A percentile compares a stretch with the other conserved stretches of the same genome.
Evolutionary conservation across 179 eudicot genomes (phyloP).

Genomic region (Nepenthes alata): DNA sequence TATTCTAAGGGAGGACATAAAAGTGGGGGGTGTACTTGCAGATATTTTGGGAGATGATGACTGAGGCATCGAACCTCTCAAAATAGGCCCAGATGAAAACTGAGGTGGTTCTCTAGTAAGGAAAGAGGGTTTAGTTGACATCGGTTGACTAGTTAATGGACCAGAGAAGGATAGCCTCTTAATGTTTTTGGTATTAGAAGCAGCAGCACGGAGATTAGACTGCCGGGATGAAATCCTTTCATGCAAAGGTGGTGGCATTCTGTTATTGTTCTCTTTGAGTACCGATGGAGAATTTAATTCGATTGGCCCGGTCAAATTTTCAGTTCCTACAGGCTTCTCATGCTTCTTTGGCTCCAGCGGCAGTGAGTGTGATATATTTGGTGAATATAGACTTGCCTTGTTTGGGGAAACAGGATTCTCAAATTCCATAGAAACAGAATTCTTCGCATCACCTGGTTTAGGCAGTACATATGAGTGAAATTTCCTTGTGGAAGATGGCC

Average conservation of each 20-base stretch:
- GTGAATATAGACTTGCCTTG: slow-evolving; percentile 22
- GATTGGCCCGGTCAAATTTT: slow-evolving; percentile 32
- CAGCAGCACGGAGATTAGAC: slow-evolving; percentile 17
- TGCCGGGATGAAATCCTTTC: slow-evolving; percentile 27
- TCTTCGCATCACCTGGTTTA: slow-evolving; percentile 49
- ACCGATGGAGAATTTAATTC: slow-evolving; percentile 26
- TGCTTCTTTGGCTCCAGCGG: slow-evolving; percentile 37
- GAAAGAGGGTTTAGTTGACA: slow-evolving; percentile 29
- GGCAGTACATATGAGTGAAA: slow-evolving; percentile 65
- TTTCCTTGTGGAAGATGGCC: slow-evolving; percentile 45
- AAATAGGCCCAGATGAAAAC: slow-evolving; percentile 55
- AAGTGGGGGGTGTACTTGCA: slow-evolving; percentile 39
- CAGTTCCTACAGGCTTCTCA: slow-evolving; percentile 25
- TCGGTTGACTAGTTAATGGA: slow-evolving; percentile 51
- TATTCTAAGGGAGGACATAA: slow-evolving; percentile 58
- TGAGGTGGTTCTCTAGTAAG: slow-evolving; percentile 27
- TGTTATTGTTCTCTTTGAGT: slow-evolving; percentile 51
- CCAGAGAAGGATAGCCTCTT: slow-evolving; percentile 74
- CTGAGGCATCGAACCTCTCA: slow-evolving; percentile 32
- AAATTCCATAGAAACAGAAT: slow-evolving; percentile 16
- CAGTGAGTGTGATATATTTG: slow-evolving; percentile 36
- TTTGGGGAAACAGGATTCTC: slow-evolving; percentile 25
- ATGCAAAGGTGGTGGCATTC: slow-evolving; percentile 43
- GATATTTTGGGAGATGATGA: slow-evolving; percentile 40
- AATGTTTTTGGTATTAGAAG: slow-evolving; percentile 33